Conservation (phyloP, 1,284 basidiomycete genomes). For the Takashimella koratensis region DNA sequence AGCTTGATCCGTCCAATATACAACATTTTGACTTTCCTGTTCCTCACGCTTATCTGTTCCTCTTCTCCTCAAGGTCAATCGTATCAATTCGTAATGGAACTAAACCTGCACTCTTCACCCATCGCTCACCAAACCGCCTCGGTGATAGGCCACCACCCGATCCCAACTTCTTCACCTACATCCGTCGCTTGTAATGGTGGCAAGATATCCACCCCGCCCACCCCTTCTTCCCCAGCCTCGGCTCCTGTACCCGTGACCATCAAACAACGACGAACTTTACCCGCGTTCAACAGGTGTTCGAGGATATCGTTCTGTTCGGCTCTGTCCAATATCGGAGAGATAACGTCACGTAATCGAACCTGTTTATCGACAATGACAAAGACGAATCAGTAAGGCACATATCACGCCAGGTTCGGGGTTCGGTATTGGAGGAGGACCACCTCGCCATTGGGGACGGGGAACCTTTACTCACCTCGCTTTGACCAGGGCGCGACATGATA, state of each 20-base stretch:
- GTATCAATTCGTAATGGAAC: no score
- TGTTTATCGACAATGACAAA: no score
- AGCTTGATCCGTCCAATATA: no score
- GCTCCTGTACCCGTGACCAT: neutral
- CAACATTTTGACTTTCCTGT: no score
- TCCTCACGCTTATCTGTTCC: no score
- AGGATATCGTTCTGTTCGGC: slow-evolving; percentile 68
- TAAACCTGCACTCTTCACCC: no score
- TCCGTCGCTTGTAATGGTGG: slow-evolving; percentile 36
- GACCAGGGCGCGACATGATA: slow-evolving; percentile 66
- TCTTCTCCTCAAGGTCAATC: no score
- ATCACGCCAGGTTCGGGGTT: no score
- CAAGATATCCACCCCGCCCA: slow-evolving; percentile 4
- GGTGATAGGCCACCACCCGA: slow-evolving; percentile 14
- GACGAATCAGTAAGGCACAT: no score
- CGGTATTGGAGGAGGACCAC: no score
- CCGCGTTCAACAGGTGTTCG: slow-evolving; percentile 51
- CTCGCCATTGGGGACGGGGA: no score
- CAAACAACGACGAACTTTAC: slow-evolving; percentile 12
- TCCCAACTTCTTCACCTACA: slow-evolving; percentile 20
- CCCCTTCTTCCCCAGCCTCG: neutral
- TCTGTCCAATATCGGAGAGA: slow-evolving; percentile 66
- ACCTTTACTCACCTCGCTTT: slow-evolving; percentile 67
- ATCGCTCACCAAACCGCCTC: neutral
- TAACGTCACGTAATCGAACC: slow-evolving; percentile 63